Evolutionary conservation across 805 yeast genomes (phyloP), one percentile per base, ranked within the genome.

Genomic region (Ogataea minuta): DNA sequence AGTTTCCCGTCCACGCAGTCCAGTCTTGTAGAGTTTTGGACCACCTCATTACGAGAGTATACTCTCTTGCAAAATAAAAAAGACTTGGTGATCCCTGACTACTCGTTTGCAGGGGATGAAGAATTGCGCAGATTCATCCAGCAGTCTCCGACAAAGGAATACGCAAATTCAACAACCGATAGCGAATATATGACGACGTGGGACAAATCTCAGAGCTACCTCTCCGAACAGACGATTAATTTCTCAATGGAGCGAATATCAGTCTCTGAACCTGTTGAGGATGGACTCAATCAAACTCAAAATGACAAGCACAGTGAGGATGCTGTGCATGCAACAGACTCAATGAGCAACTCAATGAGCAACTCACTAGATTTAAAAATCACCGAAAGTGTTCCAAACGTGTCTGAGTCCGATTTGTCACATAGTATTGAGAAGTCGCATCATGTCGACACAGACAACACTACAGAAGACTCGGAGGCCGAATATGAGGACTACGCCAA

Each of bases 1-100:
- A 19, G 39, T 3, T 48, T 28, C 16, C 57, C 54, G 6, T 44
- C 46, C 15, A 52, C 63, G 4, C 31, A 46, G 8, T 35, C 45
- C 8, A 46, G 53, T 12, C 41, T 61, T 23, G 36, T 39, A 2
- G 24, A 50, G 19, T 61, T 53, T 37, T 59, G 62, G 62, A 43
- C 53, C 8, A 41, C 54, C 10, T 58, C 59, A 2, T 30, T 44
- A 28, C 26, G 51, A 10, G 45, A 48, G 28, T 61, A 63, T 62
- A 17, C 31, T 2, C 33, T 43, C 2, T 15, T 54, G 19, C 36
- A 46, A 14, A 46, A 36, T 7, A 34, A 40, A 7, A 56, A 57
- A 32, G 23, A 45, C 40, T 28, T 48, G 40, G 10, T 45, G 16
- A 33, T 16, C n/a, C 11, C 32, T 4, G 24, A 41, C 6, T n/a